Evolutionary conservation across 371 early-diverging fungal species (phyloP).

Genomic region (Saksenaea vasiformis): DNA sequence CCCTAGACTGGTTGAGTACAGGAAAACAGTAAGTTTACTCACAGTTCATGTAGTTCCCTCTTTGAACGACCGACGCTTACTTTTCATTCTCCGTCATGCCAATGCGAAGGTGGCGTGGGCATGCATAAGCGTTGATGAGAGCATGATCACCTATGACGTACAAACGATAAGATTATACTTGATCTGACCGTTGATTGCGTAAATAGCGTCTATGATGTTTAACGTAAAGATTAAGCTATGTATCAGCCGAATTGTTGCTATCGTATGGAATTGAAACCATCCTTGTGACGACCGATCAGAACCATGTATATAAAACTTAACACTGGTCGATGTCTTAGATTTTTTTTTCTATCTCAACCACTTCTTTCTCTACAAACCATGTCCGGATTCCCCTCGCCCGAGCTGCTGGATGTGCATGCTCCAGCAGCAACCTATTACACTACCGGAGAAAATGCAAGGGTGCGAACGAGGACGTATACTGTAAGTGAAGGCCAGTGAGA

Average conservation of each 20-base stretch:
- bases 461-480: slow-evolving; percentile 30
- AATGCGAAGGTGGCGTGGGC: background rate
- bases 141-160: background rate
- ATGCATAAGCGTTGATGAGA: background rate
- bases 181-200: background rate
- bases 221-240: no score
- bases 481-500: slow-evolving; percentile 11
- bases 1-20: no score
- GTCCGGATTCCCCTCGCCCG: slow-evolving; percentile 15
- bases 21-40: no score
- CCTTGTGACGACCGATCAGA: background rate
- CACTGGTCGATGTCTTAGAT: slow-evolving; percentile 1
- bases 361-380: slow-evolving; percentile 1
- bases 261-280: background rate
- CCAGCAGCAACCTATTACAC: slow-evolving; percentile 55
- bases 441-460: slow-evolving; percentile 44
- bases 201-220: background rate
- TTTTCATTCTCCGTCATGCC: background rate
- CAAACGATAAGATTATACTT: no score
- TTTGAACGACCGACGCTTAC: no score
- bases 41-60: no score
- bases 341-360: slow-evolving; percentile 8
- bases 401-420: slow-evolving; percentile 39
- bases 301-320: slow-evolving; percentile 3
- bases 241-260: no score